A percentile compares a stretch with the other conserved stretches of the same genome.
Evolutionary conservation across 257 asterid species (phyloP).

Genomic region (Solanum stenotomum): DNA sequence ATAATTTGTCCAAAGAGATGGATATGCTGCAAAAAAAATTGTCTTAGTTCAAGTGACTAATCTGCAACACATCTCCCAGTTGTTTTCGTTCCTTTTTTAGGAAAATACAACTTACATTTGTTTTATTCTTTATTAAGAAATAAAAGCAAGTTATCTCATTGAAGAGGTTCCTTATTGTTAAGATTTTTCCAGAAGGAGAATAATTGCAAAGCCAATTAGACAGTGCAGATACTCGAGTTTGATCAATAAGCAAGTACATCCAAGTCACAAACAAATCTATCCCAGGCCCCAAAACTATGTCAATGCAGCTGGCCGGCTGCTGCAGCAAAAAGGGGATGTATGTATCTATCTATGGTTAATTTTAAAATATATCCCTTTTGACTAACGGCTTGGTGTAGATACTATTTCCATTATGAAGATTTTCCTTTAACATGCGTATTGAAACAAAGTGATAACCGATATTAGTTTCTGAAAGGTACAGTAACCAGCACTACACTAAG

Average conservation of each 20-base stretch:
- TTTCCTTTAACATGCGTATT: neutral
- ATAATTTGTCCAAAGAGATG: neutral
- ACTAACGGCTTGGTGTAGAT: neutral
- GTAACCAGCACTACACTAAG: neutral
- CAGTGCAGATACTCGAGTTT: neutral
- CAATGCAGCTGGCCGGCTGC: neutral
- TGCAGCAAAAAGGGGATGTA: neutral
- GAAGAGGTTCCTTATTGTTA: too few species aligned
- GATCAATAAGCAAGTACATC: neutral
- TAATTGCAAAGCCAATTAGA: neutral
- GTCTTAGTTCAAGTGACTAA: neutral
- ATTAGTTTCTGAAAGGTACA: neutral
- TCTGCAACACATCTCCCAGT: neutral
- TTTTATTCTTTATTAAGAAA: neutral
- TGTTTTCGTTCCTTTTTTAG: neutral
- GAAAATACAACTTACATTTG: neutral
- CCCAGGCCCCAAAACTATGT: neutral
- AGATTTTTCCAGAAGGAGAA: neutral
- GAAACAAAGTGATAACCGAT: neutral
- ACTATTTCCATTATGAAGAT: neutral
- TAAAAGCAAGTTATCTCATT: neutral
- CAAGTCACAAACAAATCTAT: neutral
- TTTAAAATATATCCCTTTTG: neutral
- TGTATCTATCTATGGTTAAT: neutral
- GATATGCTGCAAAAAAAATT: neutral